A percentile compares a stretch with the other conserved stretches of the same genome.
Conservation (phyloP, 2,329 filamentous ascomycete species). For the Talaromyces sp. region DNA sequence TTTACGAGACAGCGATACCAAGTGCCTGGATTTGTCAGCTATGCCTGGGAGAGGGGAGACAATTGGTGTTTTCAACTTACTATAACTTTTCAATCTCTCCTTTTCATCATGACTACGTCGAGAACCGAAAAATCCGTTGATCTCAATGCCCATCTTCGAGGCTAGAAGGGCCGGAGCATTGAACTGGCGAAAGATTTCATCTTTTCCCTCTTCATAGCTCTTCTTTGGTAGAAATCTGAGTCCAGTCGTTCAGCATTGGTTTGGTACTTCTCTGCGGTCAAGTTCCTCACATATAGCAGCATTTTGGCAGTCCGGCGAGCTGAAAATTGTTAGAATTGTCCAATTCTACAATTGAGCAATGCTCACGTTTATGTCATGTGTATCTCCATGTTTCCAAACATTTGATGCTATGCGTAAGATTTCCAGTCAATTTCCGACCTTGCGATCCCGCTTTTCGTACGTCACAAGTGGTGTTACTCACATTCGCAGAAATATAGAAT, state of each 20-base stretch:
- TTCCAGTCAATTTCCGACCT: background rate
- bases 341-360: background rate
- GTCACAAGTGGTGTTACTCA: background rate
- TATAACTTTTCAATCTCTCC: constrained; percentile 6
- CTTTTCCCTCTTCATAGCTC: background rate
- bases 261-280: background rate
- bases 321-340: background rate
- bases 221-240: constrained; percentile 6
- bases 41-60: background rate
- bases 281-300: constrained; percentile 9
- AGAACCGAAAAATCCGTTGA: constrained; percentile 9
- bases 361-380: background rate
- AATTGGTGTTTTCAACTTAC: background rate
- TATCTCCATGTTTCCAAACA: background rate
- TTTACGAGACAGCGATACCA: constrained; percentile 13
- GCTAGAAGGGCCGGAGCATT: constrained; percentile 8
- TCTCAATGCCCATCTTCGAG: constrained; percentile 7
- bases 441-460: background rate
- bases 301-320: constrained; percentile 4
- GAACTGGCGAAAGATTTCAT: constrained; percentile 5
- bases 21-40: constrained; percentile 4
- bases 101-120: constrained; percentile 5
- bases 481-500: background rate
- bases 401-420: background rate
- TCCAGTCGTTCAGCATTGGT: background rate